Percentiles rank a stretch among this genome's conserved stretches.
These are phyloP conservation scores for Vigna trinervia DNA, from an alignment of 306 rosid genomes.

Conservation along the genomic window DNA sequence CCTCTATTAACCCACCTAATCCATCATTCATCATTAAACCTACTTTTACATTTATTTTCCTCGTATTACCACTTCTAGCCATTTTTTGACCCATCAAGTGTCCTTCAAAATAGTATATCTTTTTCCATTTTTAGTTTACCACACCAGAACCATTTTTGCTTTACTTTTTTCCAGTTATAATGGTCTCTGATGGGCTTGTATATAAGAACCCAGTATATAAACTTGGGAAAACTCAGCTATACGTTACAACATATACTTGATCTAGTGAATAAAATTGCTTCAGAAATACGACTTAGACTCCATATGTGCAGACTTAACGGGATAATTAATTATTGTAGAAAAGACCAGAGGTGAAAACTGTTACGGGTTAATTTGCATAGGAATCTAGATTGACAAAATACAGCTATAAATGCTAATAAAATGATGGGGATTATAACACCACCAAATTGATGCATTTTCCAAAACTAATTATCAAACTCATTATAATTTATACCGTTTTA, in stretches of 20 bases:
- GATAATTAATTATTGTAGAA: too few species aligned
- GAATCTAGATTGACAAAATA: too few species aligned
- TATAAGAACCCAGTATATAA: slow-evolving; percentile 29
- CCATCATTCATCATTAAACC: slow-evolving; percentile 56
- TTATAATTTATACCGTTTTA: too few species aligned
- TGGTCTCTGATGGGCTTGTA: slow-evolving; percentile 42
- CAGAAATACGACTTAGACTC: not conserved
- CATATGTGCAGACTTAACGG: too few species aligned
- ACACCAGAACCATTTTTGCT: slow-evolving; percentile 41
- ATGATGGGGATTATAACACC: too few species aligned
- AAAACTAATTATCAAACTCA: too few species aligned
- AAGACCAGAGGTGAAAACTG: too few species aligned
- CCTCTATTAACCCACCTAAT: slow-evolving; percentile 38
- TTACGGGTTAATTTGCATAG: too few species aligned
- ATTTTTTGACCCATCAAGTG: slow-evolving; percentile 49
- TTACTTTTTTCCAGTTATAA: slow-evolving; percentile 17
- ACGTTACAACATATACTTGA: not conserved
- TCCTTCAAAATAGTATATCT: slow-evolving; percentile 30
- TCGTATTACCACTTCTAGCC: slow-evolving; percentile 44
- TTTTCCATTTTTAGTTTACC: not conserved
- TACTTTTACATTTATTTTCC: slow-evolving; percentile 35
- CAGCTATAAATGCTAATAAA: too few species aligned
- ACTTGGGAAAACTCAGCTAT: not conserved
- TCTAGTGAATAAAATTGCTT: not conserved
- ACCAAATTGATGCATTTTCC: too few species aligned